These are phyloP conservation scores for Linnemannia schmuckeri DNA, from an alignment of 192 early-diverging fungal species.

Conservation along the genomic window DNA sequence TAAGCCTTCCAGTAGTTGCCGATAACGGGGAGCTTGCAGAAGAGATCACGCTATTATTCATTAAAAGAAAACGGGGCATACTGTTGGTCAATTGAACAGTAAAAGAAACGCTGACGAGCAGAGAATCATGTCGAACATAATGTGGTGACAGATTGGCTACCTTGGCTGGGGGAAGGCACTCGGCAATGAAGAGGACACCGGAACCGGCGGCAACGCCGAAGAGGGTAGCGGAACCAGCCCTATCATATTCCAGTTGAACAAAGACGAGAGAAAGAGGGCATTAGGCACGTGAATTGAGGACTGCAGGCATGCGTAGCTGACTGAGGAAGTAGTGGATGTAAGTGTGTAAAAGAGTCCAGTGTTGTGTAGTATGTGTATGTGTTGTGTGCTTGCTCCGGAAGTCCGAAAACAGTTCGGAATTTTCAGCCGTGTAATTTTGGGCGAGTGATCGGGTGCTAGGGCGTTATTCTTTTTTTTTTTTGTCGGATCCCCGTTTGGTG, in stretches of 20 bases:
- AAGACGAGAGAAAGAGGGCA: neutral
- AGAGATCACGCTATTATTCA: conserved; percentile 36
- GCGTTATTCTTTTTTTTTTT: neutral
- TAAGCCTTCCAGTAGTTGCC: conserved; percentile 57
- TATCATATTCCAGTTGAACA: neutral
- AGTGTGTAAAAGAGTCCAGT: neutral
- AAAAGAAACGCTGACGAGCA: neutral
- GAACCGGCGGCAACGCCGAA: conserved; percentile 52
- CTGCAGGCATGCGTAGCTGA: neutral
- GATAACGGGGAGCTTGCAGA: conserved; percentile 57
- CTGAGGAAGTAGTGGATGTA: neutral
- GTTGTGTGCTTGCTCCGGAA: neutral
- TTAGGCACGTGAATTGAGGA: neutral
- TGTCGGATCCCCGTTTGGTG: neutral
- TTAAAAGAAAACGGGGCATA: neutral
- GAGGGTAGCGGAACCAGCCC: conserved; percentile 38
- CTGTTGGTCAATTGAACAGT: neutral
- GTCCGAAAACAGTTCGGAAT: conserved; percentile 5
- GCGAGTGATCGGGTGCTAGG: conserved; percentile 1
- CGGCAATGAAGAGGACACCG: conserved; percentile 53
- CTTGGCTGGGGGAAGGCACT: conserved; percentile 59
- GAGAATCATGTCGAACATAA: neutral
- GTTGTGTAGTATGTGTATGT: neutral
- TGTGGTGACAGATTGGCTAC: neutral
- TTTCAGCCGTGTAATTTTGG: neutral